These are phyloP conservation scores for Pelargonium myrrhifolium DNA, from an alignment of 441 rosid genomes.

Conservation along the genomic window DNA sequence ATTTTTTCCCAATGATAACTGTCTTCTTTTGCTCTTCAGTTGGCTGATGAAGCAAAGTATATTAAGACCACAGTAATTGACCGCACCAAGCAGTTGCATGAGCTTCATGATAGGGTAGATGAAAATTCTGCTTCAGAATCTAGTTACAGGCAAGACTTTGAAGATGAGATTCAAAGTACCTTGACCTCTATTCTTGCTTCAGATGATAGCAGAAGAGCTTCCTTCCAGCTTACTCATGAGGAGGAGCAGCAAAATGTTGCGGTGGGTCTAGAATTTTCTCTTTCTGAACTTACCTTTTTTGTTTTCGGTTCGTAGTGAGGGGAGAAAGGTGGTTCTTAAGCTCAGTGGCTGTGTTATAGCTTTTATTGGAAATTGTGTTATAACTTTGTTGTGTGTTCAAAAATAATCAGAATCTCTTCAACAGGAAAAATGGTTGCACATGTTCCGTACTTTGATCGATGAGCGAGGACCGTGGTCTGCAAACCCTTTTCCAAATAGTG, in stretches of 20 bases:
- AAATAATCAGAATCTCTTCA: constrained; percentile 17
- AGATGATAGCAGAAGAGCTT: constrained; percentile 76
- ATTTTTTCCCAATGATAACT: constrained; percentile 2
- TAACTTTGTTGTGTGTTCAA: constrained; percentile 12
- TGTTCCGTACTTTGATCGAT: constrained; percentile 90
- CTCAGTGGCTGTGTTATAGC: constrained; percentile 9
- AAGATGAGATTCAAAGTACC: constrained; percentile 67
- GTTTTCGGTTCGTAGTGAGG: background rate
- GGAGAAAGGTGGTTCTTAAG: background rate
- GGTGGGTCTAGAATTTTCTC: constrained; percentile 34
- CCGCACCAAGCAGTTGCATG: constrained; percentile 65
- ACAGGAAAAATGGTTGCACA: constrained; percentile 94
- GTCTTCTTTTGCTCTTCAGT: constrained; percentile 31
- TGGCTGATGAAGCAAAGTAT: constrained; percentile 77
- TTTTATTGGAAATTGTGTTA: constrained; percentile 9
- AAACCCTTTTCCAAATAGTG: constrained; percentile 79
- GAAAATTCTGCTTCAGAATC: constrained; percentile 54
- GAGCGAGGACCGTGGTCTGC: constrained; percentile 99
- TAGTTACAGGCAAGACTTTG: constrained; percentile 55
- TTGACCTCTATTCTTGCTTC: constrained; percentile 61
- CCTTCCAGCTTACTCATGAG: constrained; percentile 62
- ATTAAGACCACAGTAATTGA: constrained; percentile 58
- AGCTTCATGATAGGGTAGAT: constrained; percentile 55
- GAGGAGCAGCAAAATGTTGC: constrained; percentile 88
- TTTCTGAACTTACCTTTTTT: constrained; percentile 9